Base-by-base conservation (phyloP, 257 asterid genomes). In the Ophiorrhiza pumila region DNA sequence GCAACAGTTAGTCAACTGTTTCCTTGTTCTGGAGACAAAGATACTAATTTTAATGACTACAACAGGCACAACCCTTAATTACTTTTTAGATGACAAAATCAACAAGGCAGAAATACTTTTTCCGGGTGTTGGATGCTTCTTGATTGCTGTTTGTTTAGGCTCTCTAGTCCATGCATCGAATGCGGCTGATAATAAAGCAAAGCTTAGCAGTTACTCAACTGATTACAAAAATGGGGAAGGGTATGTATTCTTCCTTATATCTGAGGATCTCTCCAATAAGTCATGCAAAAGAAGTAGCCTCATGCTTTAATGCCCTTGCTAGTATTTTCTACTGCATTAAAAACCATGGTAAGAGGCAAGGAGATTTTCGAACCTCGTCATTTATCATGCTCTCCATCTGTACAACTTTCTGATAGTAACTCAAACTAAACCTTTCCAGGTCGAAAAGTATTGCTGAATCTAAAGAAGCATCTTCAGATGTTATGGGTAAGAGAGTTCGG, bases 41-140 rank as follows among this genome's bases (percentile, higher is more conserved):
- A 55, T 67, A 43, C 71, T 71, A 73, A 43, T 71, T 47, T 49
- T 32, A 2, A 53, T 77, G 18, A 5, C 39, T 39, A 65, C 27
- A 35, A 69, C 86, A 94, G 98, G 99, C 56, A 91, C 99, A 22
- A 90, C 96, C 7, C 61, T 91, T 82, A 94, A 94, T 81, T 94
- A 94, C 79, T 94, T 88, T 85, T 81, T 94, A 41, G 99, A 94
- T 20, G 86, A 83, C 77, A 91, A 82, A 81, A 94, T 94, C 83
- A 94, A 94, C 86, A 91, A 71, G 74, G 99, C 98, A 7, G 92
- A 88, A 86, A 87, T 94, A 82, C 97, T 94, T 56, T 94, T 94
- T 49, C 88, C 99, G 5, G 98, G 99, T 23, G 98, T 91, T 46
- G 99, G 76, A 37, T 94, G 97, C 79, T 94, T 94, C 80, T 78